phyloP scores from a whole-genome alignment of 106 monocot species.

The Dioscorea zingiberensis region DNA sequence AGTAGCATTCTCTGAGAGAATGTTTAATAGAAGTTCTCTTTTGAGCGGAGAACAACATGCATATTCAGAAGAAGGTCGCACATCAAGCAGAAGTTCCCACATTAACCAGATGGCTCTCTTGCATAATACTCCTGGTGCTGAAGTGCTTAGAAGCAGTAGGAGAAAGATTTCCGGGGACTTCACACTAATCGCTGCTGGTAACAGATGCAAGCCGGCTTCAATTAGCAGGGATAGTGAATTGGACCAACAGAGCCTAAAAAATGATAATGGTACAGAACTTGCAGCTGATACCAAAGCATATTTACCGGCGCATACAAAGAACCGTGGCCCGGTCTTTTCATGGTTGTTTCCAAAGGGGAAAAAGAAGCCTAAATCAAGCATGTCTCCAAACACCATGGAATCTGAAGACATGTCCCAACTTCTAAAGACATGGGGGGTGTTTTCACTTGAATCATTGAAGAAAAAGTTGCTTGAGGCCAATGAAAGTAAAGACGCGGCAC shows the following conservation, averaged over 20 bases:
- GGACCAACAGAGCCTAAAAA: conserved; percentile 20
- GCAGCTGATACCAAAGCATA: conserved; percentile 4
- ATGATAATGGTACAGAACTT: conserved; percentile 9
- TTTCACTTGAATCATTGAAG: conserved; percentile 64
- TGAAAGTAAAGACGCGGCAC: conserved; percentile 53
- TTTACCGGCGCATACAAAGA: conserved; percentile 16
- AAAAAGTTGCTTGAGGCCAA: conserved; percentile 70
- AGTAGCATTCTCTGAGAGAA: conserved; percentile 15
- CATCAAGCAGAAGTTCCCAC: conserved; percentile 16
- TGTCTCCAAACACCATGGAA: conserved; percentile 48
- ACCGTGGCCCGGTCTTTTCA: conserved; percentile 43
- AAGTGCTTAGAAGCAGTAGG: conserved; percentile 24
- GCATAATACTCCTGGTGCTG: conserved; percentile 13
- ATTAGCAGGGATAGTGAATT: conserved; percentile 28
- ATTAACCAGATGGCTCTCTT: conserved; percentile 15
- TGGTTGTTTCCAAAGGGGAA: conserved; percentile 55
- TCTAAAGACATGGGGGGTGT: conserved; percentile 47
- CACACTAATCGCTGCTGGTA: conserved; percentile 33
- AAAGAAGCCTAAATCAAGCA: conserved; percentile 52
- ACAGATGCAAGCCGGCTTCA: conserved; percentile 43
- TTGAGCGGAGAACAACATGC: conserved; percentile 25
- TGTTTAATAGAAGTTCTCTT: conserved; percentile 21
- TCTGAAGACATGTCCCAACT: conserved; percentile 65
- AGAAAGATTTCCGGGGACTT: conserved; percentile 36
- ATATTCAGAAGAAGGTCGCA: conserved; percentile 18